Evolutionary conservation across 192 early-diverging fungal genomes (phyloP).

Genomic region (Diversispora epigaea): DNA sequence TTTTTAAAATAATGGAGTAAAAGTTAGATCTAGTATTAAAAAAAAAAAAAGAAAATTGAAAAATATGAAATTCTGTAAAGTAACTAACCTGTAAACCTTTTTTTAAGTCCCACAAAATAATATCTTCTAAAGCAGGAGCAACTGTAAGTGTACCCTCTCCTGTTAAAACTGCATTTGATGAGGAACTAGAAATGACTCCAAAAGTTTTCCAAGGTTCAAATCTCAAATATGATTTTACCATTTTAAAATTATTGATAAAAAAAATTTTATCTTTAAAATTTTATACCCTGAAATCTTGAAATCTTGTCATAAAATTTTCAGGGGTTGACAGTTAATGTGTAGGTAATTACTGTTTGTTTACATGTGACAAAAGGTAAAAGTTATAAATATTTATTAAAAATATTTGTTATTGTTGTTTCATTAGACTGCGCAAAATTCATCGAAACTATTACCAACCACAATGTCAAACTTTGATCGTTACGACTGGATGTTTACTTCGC

Average conservation of each 20-base stretch:
- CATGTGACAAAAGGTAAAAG: too few species aligned
- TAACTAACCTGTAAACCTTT: conserved; percentile 66
- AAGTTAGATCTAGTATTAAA: neutral
- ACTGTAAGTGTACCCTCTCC: conserved; percentile 69
- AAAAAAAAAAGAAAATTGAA: neutral
- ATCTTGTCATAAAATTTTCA: too few species aligned
- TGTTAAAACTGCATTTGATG: conserved; percentile 72
- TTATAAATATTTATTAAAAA: too few species aligned
- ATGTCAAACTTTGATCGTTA: too few species aligned
- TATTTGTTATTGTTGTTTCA: too few species aligned
- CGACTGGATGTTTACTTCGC: too few species aligned
- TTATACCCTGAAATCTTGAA: too few species aligned
- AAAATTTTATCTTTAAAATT: too few species aligned
- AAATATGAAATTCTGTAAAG: neutral
- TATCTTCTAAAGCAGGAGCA: conserved; percentile 79
- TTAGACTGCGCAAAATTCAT: too few species aligned
- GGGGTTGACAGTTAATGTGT: too few species aligned
- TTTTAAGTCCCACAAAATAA: conserved; percentile 83
- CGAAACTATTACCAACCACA: too few species aligned
- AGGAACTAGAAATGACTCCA: conserved; percentile 76
- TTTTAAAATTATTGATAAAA: conserved; percentile 23
- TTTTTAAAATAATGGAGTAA: neutral
- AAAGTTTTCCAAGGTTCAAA: conserved; percentile 79
- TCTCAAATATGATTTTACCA: conserved; percentile 79
- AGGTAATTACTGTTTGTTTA: too few species aligned